These are phyloP conservation scores for Lophiostoma macrostomum DNA, from an alignment of 495 filamentous ascomycete genomes.

Conservation along the genomic window DNA sequence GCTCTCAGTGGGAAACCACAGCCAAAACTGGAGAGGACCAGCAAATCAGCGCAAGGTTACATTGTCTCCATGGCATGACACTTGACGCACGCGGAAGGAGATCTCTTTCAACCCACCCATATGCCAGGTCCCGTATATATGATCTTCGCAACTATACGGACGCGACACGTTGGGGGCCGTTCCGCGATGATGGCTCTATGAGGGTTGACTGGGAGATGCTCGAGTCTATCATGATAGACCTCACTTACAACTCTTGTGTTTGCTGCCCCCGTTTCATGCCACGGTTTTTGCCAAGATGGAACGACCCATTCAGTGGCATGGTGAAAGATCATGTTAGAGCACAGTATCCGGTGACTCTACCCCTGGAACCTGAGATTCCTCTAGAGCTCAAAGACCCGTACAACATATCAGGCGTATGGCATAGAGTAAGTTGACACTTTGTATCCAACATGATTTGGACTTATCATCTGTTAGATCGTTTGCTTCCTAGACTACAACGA, in stretches of 20 bases:
- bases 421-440: slow-evolving; percentile 41
- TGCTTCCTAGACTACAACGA: slow-evolving; percentile 60
- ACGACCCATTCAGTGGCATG: slow-evolving; percentile 51
- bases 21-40: slow-evolving; percentile 35
- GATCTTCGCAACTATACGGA: slow-evolving; percentile 61
- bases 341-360: slow-evolving; percentile 5
- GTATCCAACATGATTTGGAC: background rate
- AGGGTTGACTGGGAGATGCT: slow-evolving; percentile 68
- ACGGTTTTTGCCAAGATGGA: slow-evolving; percentile 50
- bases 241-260: slow-evolving; percentile 52
- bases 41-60: slow-evolving; percentile 61
- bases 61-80: slow-evolving; percentile 58
- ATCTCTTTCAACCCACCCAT: slow-evolving; percentile 46
- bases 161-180: slow-evolving; percentile 60
- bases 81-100: slow-evolving; percentile 37
- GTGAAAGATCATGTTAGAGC: slow-evolving; percentile 29
- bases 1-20: slow-evolving; percentile 26
- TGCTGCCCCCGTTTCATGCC: slow-evolving; percentile 46
- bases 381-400: slow-evolving; percentile 57
- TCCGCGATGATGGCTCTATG: slow-evolving; percentile 50
- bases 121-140: slow-evolving; percentile 60
- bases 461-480: slow-evolving; percentile 41
- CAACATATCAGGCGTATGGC: slow-evolving; percentile 57
- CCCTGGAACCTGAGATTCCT: slow-evolving; percentile 38
- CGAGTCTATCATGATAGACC: slow-evolving; percentile 61